Conservation (phyloP, 2,329 filamentous ascomycete genomes). For the Berkeleyomyces basicola region DNA sequence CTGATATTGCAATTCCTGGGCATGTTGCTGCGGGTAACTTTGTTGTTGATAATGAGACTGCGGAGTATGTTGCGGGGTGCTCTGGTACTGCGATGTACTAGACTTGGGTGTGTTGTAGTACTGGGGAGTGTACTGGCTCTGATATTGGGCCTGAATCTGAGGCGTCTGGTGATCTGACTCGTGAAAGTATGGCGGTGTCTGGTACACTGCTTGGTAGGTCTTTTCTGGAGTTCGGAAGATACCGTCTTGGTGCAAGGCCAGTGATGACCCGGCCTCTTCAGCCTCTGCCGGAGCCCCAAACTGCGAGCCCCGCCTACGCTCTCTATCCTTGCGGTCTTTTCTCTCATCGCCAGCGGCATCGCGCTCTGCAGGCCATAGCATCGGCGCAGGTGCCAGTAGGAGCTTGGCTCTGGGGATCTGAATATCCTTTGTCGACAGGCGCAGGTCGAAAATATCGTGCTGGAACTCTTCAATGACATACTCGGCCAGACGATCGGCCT, state of each 20-base stretch:
- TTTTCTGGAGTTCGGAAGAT: not conserved
- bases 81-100: not conserved
- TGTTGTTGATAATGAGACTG: not conserved
- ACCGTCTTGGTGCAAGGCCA: not conserved
- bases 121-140: not conserved
- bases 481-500: constrained; percentile 10
- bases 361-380: not conserved
- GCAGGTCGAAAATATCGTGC: constrained; percentile 7
- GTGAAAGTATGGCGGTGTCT: not conserved
- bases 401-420: not conserved
- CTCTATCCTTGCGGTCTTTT: not conserved
- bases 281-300: not conserved
- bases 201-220: not conserved
- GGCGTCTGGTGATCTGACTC: not conserved
- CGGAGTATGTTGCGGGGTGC: not conserved
- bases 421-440: not conserved
- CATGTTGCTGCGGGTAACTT: not conserved
- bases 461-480: constrained; percentile 12
- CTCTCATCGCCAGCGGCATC: not conserved
- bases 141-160: not conserved
- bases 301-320: not conserved
- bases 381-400: not conserved
- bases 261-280: not conserved
- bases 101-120: not conserved
- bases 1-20: not conserved